A percentile compares a stretch with the other conserved stretches of the same genome.
phyloP scores from a whole-genome alignment of 805 yeast species.

The Blastobotrys americana region DNA sequence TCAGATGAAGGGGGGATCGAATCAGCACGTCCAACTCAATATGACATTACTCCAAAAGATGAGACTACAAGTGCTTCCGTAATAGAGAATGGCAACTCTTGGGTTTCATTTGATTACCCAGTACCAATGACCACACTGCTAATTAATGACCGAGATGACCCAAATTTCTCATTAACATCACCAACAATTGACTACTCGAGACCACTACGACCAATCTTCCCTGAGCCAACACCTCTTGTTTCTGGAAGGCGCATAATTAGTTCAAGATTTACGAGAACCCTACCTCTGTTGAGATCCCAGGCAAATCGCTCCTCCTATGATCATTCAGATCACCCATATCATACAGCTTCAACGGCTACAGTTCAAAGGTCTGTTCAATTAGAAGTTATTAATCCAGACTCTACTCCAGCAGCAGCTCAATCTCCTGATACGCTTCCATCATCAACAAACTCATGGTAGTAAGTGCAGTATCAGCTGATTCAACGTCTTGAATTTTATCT shows the following conservation, averaged over 20 bases:
- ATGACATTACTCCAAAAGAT: too few relatives aligned
- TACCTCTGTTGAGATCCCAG: background rate
- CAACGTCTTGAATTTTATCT: too few relatives aligned
- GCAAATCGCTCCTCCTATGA: conserved; percentile 3
- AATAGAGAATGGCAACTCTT: conserved; percentile 8
- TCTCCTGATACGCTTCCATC: too few relatives aligned
- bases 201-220: background rate
- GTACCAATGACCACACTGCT: conserved; percentile 7
- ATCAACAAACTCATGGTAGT: too few relatives aligned
- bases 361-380: background rate
- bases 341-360: background rate
- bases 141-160: too few relatives aligned
- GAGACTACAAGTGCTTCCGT: conserved; percentile 7
- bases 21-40: too few relatives aligned
- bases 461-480: too few relatives aligned
- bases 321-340: conserved; percentile 3
- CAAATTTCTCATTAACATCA: too few relatives aligned
- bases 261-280: background rate
- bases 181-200: too few relatives aligned
- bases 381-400: background rate
- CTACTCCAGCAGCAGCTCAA: background rate
- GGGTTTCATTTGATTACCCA: conserved; percentile 14
- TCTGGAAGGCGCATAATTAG: background rate
- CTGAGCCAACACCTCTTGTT: background rate
- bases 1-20: too few relatives aligned